Conservation (phyloP, 2,329 filamentous ascomycete species). For the Pochonia chlamydosporia region DNA sequence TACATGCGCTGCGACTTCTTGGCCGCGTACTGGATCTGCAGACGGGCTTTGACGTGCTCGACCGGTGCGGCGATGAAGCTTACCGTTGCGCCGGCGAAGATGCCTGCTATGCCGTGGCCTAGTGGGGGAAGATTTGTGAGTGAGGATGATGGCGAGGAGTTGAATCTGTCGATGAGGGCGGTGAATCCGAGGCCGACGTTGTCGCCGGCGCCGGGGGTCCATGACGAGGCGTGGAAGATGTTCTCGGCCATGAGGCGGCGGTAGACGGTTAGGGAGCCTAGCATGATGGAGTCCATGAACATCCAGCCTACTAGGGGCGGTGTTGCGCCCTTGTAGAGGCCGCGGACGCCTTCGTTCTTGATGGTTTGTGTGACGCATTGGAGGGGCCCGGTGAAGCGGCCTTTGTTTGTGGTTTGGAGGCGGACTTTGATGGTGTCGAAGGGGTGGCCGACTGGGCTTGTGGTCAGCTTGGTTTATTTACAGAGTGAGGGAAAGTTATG, state of each 20-base stretch:
- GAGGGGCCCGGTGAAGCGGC: slow-evolving; percentile 78
- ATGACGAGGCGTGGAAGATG: slow-evolving; percentile 55
- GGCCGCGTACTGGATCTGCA: slow-evolving; percentile 90
- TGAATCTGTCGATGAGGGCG: not conserved
- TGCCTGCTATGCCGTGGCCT: slow-evolving; percentile 83
- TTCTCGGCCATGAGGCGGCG: slow-evolving; percentile 76
- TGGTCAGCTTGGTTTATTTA: not conserved
- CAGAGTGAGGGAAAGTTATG: no score
- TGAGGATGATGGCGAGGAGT: slow-evolving; percentile 16
- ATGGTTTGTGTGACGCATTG: slow-evolving; percentile 83
- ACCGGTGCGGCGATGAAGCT: slow-evolving; percentile 90
- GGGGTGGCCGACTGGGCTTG: slow-evolving; percentile 53
- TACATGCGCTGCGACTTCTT: slow-evolving; percentile 74
- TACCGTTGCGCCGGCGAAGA: slow-evolving; percentile 83
- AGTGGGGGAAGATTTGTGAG: slow-evolving; percentile 57
- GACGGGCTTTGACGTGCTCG: slow-evolving; percentile 88
- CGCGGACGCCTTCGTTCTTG: slow-evolving; percentile 75
- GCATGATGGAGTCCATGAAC: slow-evolving; percentile 91
- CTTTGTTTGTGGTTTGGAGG: slow-evolving; percentile 73
- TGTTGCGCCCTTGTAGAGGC: slow-evolving; percentile 90
- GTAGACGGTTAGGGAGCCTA: slow-evolving; percentile 87
- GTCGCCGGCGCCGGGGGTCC: slow-evolving; percentile 20
- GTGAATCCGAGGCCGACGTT: slow-evolving; percentile 12
- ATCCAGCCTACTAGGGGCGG: slow-evolving; percentile 96
- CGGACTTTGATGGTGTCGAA: slow-evolving; percentile 98